A percentile compares a stretch with the other conserved stretches of the same genome.
These are phyloP conservation scores for Elaeis guineensis DNA, from an alignment of 176 grass and related monocot genomes.

Conservation along the genomic window DNA sequence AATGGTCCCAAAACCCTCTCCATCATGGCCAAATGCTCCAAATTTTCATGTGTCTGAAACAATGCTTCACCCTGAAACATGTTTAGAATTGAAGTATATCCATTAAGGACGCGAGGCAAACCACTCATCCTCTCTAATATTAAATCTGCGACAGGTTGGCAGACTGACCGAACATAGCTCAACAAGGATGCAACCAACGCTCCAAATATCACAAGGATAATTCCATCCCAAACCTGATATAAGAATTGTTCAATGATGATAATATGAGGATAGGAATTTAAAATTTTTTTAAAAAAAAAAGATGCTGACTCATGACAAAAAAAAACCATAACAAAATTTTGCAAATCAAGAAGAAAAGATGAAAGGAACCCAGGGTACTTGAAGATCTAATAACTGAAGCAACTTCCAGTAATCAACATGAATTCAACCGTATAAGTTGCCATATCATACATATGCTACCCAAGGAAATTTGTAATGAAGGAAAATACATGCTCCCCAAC, in stretches of 20 bases:
- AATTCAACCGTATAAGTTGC: too few relatives aligned
- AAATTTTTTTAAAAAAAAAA: too few relatives aligned
- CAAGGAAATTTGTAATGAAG: too few relatives aligned
- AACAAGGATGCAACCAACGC: conserved; percentile 82
- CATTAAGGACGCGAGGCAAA: not conserved
- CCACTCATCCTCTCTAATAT: too few relatives aligned
- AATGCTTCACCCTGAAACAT: conserved; percentile 71
- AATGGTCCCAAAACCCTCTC: conserved; percentile 85
- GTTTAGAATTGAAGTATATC: conserved; percentile 8
- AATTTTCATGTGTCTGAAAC: conserved; percentile 91
- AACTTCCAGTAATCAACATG: too few relatives aligned
- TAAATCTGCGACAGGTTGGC: not conserved
- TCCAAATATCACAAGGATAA: conserved; percentile 94
- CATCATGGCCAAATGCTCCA: conserved; percentile 97
- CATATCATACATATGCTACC: too few relatives aligned
- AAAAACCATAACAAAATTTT: too few relatives aligned
- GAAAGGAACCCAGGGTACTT: too few relatives aligned
- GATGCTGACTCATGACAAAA: too few relatives aligned
- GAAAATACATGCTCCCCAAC: too few relatives aligned
- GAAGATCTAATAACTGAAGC: too few relatives aligned
- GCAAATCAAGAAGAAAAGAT: too few relatives aligned
- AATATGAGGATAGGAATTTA: not conserved
- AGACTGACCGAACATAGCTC: conserved; percentile 75
- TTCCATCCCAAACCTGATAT: conserved; percentile 78
- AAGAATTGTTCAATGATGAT: conserved; percentile 25